Evolutionary conservation across 2,329 filamentous ascomycete genomes (phyloP), one percentile per base, ranked within the genome.

Genomic region (Didymellaceae sp.): DNA sequence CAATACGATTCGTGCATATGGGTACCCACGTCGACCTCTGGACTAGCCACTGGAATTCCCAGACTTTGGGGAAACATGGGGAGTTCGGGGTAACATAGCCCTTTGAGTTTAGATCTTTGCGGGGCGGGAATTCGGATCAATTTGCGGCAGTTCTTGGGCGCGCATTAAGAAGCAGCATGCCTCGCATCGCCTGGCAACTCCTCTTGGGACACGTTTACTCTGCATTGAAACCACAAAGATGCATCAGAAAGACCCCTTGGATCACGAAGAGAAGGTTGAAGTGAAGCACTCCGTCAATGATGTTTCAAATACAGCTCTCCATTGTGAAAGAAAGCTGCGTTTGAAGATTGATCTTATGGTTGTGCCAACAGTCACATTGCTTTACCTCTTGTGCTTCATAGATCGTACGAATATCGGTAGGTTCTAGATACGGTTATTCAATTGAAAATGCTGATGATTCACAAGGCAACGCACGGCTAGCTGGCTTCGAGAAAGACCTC

Each of bases 381-480:
- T 89, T 1, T 89, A 88, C 58, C 77, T 88, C 0, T 86, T 88
- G 57, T 88, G 85, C 70, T 88, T 88, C 68, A 87, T 89, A 52
- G 86, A 88, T 58, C 79, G 86, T 10, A 82, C 85, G 16, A 89
- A 88, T 54, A 86, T 89, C 25, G 86, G 86, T 86, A 63, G 65
- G 75, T 52, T 20, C 6, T 4, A n/a, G 18, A 11, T 0, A 20
- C 17, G 22, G 45, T 24, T 4, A 32, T 5, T 3, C 22, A 6
- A 25, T 14, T 18, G 7, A 8, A 8, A 30, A 10, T 16, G 25
- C 48, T 57, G 31, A 41, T 43, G 6, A 18, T 16, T n/a, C 13
- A 20, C 9, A 32, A 86, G 84, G 85, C 6, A 89, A 88, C 63
- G 86, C 85, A 2, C 80, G 78, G 52, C 75, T 88, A n/a, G 85